A percentile compares a stretch with the other conserved stretches of the same genome.
Evolutionary conservation across 371 early-diverging fungal species (phyloP).

Genomic region (Mortierella sp.): DNA sequence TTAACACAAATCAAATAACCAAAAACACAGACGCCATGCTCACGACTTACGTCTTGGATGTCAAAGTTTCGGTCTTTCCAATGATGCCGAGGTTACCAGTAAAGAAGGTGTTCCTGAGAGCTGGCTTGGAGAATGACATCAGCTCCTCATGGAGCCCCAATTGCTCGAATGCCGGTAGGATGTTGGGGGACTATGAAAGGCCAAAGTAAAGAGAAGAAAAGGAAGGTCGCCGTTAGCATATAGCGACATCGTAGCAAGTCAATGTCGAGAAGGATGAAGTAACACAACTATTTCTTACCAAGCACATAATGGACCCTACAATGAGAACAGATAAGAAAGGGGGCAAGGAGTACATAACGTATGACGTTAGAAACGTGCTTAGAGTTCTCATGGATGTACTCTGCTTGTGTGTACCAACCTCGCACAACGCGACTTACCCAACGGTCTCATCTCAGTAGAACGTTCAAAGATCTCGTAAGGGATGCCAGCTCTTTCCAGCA

Average conservation of each 20-base stretch:
- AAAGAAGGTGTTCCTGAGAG: not conserved
- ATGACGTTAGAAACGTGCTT: not conserved
- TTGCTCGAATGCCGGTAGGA: conserved; percentile 32
- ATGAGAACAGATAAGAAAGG: too few species aligned
- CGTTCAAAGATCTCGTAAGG: conserved; percentile 17
- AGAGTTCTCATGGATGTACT: not conserved
- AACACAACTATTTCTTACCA: not conserved
- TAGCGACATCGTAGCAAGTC: too few species aligned
- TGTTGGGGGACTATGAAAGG: conserved; percentile 9
- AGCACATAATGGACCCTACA: conserved; percentile 19
- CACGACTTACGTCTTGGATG: not conserved
- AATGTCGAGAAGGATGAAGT: too few species aligned
- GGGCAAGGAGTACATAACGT: too few species aligned
- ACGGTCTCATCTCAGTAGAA: not conserved
- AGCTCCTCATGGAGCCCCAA: conserved; percentile 29
- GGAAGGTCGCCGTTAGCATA: not conserved
- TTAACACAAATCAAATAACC: not conserved
- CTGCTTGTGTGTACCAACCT: too few species aligned
- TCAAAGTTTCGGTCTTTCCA: not conserved
- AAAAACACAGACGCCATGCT: not conserved
- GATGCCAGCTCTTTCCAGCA: conserved; percentile 12
- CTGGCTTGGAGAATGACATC: conserved; percentile 8
- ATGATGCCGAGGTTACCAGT: not conserved
- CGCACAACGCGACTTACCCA: too few species aligned
- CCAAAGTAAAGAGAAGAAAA: not conserved